Conservation (phyloP, 176 grass and related monocot species). For the Ampelocalamus luodianensis region DNA sequence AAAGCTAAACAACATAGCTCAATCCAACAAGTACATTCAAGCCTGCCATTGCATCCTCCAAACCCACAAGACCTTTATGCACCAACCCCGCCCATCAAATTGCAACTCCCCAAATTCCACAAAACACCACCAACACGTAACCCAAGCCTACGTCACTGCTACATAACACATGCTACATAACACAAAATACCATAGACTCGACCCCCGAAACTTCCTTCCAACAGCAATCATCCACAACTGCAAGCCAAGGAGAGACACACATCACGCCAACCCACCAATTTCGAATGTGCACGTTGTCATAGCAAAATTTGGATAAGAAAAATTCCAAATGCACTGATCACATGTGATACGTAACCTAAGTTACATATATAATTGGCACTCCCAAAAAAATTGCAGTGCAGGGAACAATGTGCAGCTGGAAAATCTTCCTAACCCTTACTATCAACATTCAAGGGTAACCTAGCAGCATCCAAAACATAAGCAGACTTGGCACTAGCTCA, state of each 20-base stretch:
- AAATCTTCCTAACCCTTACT: not conserved
- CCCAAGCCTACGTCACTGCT: not conserved
- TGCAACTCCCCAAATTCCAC: not conserved
- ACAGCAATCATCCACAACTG: not conserved
- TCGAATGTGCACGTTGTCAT: not conserved
- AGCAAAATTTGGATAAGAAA: constrained; percentile 5
- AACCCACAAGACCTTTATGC: not conserved
- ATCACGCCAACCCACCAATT: not conserved
- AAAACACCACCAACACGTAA: constrained; percentile 10
- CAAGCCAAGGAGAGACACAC: not conserved
- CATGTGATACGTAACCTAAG: constrained; percentile 24
- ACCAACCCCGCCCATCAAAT: not conserved
- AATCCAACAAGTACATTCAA: not conserved
- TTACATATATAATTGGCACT: not conserved
- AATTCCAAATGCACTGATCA: not conserved
- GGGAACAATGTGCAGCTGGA: not conserved
- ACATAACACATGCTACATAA: not conserved
- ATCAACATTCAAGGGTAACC: constrained; percentile 20
- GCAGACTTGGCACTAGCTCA: constrained; percentile 7
- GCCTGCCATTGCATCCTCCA: constrained; percentile 4
- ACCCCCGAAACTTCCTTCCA: constrained; percentile 17
- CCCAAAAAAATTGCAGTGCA: not conserved
- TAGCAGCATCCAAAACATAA: not conserved
- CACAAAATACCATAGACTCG: not conserved
- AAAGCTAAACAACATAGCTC: constrained; percentile 9